Evolutionary conservation across 2,329 filamentous ascomycete genomes (phyloP), one percentile per base, ranked within the genome.

Genomic region (Trichoderma koningiopsis): DNA sequence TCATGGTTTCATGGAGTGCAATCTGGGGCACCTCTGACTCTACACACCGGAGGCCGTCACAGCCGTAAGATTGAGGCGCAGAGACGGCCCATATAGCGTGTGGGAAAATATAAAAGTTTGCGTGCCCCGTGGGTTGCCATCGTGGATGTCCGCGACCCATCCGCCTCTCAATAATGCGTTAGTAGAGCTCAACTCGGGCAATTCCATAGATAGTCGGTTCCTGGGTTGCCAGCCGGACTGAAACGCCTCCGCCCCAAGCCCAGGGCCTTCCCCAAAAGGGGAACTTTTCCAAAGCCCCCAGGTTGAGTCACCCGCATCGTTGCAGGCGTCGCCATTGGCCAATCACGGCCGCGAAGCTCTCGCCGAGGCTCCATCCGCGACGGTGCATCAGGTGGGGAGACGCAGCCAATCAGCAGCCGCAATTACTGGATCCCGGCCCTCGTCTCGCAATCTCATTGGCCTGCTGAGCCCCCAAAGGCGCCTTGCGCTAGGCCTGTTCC

Each of bases 401-500:
- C 0, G 0, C 0, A 1, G 14, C 79, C 80, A 81, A 81, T 80
- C 10, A 61, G 11, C 2, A 5, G 7, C 2, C 4, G 14, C 6
- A 2, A 0, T 14, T 68, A n/a, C 52, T 63, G 49, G 68, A 72
- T 71, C 73, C 68, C 29, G 61, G 71, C 29, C 29, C 14, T 24
- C 8, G 27, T 0, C 1, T n/a, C 7, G 0, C 0, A 3, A 3
- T 10, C 0, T 76, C 29, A 81, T 81, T 81, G 78, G 80, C 16
- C 40, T 5, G 2, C 1, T 5, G n/a, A 56, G 47, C 24, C 58
- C 22, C 53, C 55, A 57, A 69, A 68, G 69, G 69, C 68, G 33
- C 14, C 47, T 40, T 4, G 61, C 77, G 75, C 81, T 80, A 81
- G 71, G 47, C 81, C 80, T 70, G 67, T 75, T 80, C 74, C 74